Percentiles rank a stretch among this genome's conserved stretches.
These are phyloP conservation scores for Lipomyces chichibuensis DNA, from an alignment of 805 yeast species.

Conservation along the genomic window DNA sequence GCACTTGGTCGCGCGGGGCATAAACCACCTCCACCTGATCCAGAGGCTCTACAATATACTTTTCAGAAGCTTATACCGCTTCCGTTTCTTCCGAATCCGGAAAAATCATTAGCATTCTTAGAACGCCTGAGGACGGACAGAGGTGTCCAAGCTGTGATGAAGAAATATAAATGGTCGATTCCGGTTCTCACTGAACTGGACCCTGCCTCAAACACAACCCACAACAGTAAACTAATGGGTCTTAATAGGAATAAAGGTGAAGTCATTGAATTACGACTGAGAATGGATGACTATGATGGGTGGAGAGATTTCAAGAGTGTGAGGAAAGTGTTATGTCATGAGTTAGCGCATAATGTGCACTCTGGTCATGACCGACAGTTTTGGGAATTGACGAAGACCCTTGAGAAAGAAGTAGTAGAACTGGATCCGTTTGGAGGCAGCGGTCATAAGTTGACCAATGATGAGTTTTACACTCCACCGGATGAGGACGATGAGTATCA, in stretches of 20 bases:
- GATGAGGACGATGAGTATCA: conserved; percentile 23
- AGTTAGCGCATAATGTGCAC: conserved; percentile 47
- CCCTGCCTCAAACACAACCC: conserved; percentile 46
- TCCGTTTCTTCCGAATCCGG: conserved; percentile 42
- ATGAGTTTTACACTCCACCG: conserved; percentile 16
- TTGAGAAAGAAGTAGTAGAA: conserved; percentile 43
- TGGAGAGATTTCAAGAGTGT: conserved; percentile 44
- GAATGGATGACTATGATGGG: conserved; percentile 48
- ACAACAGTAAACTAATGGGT: conserved; percentile 42
- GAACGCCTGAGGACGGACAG: conserved; percentile 43
- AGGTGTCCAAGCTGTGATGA: conserved; percentile 46
- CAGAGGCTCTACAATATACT: conserved; percentile 38
- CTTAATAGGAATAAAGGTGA: conserved; percentile 45
- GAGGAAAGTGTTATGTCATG: conserved; percentile 46
- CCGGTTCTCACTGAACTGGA: conserved; percentile 47
- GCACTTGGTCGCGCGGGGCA: background rate
- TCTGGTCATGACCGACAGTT: conserved; percentile 45
- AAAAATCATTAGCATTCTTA: conserved; percentile 40
- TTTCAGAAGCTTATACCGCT: conserved; percentile 43
- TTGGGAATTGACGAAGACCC: conserved; percentile 43
- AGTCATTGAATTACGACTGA: conserved; percentile 44
- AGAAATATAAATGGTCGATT: conserved; percentile 44
- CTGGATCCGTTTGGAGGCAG: conserved; percentile 24
- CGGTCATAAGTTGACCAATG: conserved; percentile 16
- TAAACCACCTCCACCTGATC: background rate